Conservation (phyloP, 257 asterid species). For the Salvia hispanica region DNA sequence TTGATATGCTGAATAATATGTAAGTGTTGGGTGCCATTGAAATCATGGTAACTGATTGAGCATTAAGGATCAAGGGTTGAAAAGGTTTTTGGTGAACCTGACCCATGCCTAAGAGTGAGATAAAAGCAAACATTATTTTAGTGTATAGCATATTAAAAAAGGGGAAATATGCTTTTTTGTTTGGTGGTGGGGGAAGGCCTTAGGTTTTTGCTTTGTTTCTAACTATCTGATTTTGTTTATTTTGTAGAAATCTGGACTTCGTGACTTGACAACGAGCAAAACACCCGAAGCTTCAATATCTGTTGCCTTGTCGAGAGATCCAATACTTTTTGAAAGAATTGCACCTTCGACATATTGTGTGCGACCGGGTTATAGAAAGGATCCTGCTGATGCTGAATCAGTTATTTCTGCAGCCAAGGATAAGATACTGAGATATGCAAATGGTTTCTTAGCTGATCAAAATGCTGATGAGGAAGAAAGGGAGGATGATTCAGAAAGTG, state of each 20-base stretch:
- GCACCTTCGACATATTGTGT: constrained; percentile 98
- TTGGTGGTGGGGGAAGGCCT: neutral
- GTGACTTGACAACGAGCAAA: constrained; percentile 95
- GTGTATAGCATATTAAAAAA: neutral
- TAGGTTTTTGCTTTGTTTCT: constrained; percentile 3
- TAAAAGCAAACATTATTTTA: neutral
- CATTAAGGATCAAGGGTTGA: neutral
- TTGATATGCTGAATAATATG: neutral
- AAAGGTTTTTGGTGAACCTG: constrained; percentile 1
- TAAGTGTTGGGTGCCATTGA: neutral
- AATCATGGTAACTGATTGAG: neutral
- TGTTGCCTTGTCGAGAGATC: constrained; percentile 98
- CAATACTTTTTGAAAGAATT: constrained; percentile 90
- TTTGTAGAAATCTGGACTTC: constrained; percentile 91
- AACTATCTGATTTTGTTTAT: constrained; percentile 29
- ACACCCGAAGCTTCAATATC: constrained; percentile 99
- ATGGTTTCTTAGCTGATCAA: constrained; percentile 77
- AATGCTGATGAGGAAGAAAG: constrained; percentile 91
- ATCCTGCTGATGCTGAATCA: constrained; percentile 91
- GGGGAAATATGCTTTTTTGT: neutral
- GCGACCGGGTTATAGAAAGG: constrained; percentile 87
- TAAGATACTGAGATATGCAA: constrained; percentile 80
- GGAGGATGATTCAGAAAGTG: constrained; percentile 96
- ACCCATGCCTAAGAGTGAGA: neutral
- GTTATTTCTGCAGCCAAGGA: constrained; percentile 82